Evolutionary conservation across 2,329 filamentous ascomycete genomes (phyloP).

Genomic region (Ambrosiella cleistominuta): DNA sequence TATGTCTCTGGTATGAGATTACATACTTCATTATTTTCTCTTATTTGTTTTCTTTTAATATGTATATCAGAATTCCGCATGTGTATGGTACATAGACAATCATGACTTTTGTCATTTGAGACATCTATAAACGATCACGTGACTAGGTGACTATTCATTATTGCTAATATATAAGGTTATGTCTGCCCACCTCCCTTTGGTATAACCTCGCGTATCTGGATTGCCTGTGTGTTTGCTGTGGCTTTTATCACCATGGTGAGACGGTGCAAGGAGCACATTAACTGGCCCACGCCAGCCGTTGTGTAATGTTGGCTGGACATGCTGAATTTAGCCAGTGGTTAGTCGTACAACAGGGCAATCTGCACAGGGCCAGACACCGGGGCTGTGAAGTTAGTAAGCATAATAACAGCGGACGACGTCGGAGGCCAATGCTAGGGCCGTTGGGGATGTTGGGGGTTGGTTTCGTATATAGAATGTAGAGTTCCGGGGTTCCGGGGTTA

Average conservation of each 20-base stretch:
- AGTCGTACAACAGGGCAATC: not conserved
- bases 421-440: too few species aligned
- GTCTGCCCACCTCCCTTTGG: not conserved
- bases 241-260: not conserved
- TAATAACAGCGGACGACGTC: too few species aligned
- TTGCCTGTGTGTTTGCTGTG: not conserved
- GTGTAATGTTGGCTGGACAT: not conserved
- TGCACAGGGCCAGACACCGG: too few species aligned
- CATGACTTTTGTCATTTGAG: too few species aligned
- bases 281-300: not conserved
- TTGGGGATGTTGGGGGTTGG: too few species aligned
- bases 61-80: too few species aligned
- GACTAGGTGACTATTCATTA: too few species aligned
- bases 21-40: not conserved
- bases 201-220: not conserved
- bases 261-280: not conserved
- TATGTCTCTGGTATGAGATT: not conserved
- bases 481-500: too few species aligned
- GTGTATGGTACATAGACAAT: too few species aligned
- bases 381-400: too few species aligned
- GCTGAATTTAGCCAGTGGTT: not conserved
- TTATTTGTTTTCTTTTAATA: not conserved
- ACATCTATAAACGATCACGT: too few species aligned
- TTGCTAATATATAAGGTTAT: not conserved
- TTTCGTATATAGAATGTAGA: too few species aligned